Evolutionary conservation across 2,329 filamentous ascomycete species (phyloP).

Genomic region (Thermomyces lanuginosus): DNA sequence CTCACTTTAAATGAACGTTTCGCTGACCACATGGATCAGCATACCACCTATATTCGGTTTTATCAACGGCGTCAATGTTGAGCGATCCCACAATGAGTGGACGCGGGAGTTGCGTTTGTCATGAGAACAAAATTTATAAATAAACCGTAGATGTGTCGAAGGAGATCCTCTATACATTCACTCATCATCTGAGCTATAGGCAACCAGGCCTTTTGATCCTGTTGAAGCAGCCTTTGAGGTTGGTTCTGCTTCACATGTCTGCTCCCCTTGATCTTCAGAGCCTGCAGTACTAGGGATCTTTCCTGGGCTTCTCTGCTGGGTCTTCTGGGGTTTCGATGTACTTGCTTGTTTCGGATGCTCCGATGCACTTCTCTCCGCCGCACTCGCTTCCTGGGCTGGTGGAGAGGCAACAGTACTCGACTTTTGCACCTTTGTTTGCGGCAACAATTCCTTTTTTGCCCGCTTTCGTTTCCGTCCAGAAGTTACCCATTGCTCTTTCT

Average conservation of each 20-base stretch:
- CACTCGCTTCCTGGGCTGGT: slow-evolving; percentile 6
- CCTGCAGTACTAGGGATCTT: background rate
- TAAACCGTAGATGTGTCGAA: too few relatives aligned
- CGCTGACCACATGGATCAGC: too few relatives aligned
- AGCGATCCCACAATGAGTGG: too few relatives aligned
- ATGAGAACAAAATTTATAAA: too few relatives aligned
- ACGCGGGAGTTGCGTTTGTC: too few relatives aligned
- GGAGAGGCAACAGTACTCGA: slow-evolving; percentile 18
- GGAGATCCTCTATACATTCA: too few relatives aligned
- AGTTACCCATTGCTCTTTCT: slow-evolving; percentile 34
- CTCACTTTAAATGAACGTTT: too few relatives aligned
- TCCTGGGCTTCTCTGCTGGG: background rate
- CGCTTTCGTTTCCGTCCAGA: slow-evolving; percentile 38
- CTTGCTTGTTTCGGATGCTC: slow-evolving; percentile 1
- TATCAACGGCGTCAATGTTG: too few relatives aligned
- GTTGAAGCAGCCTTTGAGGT: slow-evolving; percentile 10
- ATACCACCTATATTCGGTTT: too few relatives aligned
- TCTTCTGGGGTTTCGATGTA: slow-evolving; percentile 1
- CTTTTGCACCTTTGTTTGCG: slow-evolving; percentile 29
- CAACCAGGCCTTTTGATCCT: slow-evolving; percentile 19
- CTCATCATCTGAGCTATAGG: slow-evolving; percentile 27
- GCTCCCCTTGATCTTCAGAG: background rate
- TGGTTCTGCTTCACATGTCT: slow-evolving; percentile 1
- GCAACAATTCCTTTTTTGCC: slow-evolving; percentile 26
- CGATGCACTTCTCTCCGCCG: slow-evolving; percentile 5